Percentiles rank a stretch among this genome's conserved stretches.
Conservation (phyloP, 202 grass and related monocot species). For the Panicum hallii region DNA sequence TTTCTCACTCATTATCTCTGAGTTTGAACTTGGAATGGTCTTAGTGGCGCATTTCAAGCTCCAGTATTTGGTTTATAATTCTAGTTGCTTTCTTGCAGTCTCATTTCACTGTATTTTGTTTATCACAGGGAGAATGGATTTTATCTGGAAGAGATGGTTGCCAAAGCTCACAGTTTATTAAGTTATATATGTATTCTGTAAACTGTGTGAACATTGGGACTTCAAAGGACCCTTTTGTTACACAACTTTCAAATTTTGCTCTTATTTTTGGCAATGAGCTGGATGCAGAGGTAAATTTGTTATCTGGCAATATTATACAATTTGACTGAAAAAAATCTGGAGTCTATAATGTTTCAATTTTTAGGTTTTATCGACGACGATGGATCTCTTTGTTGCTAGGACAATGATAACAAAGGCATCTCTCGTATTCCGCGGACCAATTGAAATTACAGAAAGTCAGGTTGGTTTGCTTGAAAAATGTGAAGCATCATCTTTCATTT, state of each 20-base stretch:
- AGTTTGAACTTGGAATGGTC: conserved; percentile 29
- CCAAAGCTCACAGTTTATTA: conserved; percentile 60
- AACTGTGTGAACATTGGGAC: conserved; percentile 75
- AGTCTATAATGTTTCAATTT: conserved; percentile 36
- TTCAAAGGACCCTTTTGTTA: conserved; percentile 81
- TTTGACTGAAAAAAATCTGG: conserved; percentile 29
- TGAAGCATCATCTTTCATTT: conserved; percentile 26
- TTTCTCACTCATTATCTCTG: conserved; percentile 41
- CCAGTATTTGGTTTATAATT: conserved; percentile 2
- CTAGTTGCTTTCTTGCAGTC: conserved; percentile 4
- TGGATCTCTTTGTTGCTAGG: conserved; percentile 99
- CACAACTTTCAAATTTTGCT: conserved; percentile 88
- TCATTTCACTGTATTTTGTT: conserved; percentile 35
- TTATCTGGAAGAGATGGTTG: conserved; percentile 72
- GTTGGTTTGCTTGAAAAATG: conserved; percentile 48
- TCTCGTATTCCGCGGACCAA: conserved; percentile 90
- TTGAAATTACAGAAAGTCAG: conserved; percentile 88
- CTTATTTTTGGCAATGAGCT: conserved; percentile 94
- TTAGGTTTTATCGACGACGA: conserved; percentile 98
- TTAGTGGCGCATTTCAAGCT: conserved; percentile 22
- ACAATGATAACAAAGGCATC: conserved; percentile 99
- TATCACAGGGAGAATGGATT: conserved; percentile 96
- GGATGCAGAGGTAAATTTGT: conserved; percentile 96
- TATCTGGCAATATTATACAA: conserved; percentile 18
- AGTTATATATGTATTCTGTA: conserved; percentile 92